phyloP scores from a whole-genome alignment of 169 alveolate species.

The Cytauxzoon felis region DNA sequence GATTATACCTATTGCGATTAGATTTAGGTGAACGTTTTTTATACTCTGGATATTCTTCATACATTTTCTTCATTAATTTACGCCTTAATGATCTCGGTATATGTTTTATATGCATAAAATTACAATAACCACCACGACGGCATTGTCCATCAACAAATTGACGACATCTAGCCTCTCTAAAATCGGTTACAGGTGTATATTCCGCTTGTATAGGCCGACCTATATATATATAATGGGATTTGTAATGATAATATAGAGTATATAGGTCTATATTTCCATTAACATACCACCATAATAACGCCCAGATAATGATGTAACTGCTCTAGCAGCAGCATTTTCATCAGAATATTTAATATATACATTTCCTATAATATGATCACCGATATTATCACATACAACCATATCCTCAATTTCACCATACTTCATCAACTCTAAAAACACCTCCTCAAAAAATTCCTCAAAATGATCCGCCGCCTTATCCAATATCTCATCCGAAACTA shows the following conservation, averaged over 20 bases:
- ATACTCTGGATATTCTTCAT: slow-evolving; percentile 96
- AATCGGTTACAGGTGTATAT: slow-evolving; percentile 99
- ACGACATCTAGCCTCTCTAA: slow-evolving; percentile 97
- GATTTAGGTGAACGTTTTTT: slow-evolving; percentile 69
- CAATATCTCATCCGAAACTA: slow-evolving; percentile 87
- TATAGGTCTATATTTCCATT: not conserved
- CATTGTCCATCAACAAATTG: slow-evolving; percentile 98
- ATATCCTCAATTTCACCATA: slow-evolving; percentile 98
- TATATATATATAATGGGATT: not conserved
- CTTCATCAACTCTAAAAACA: slow-evolving; percentile 93
- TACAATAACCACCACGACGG: slow-evolving; percentile 97
- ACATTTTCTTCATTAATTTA: slow-evolving; percentile 92
- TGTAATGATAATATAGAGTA: not conserved
- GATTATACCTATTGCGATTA: slow-evolving; percentile 59
- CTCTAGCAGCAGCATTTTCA: slow-evolving; percentile 94
- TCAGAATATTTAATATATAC: slow-evolving; percentile 93
- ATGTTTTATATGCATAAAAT: slow-evolving; percentile 98
- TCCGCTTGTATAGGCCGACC: slow-evolving; percentile 92
- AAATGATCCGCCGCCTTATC: slow-evolving; percentile 96
- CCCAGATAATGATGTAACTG: slow-evolving; percentile 89
- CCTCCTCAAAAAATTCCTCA: slow-evolving; percentile 97
- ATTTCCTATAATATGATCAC: slow-evolving; percentile 99
- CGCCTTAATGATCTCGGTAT: slow-evolving; percentile 90
- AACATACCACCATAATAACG: slow-evolving; percentile 85
- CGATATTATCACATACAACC: slow-evolving; percentile 98